Percentiles rank a stretch among this genome's conserved stretches.
Conservation (phyloP, 805 yeast genomes). For the Schizosaccharomyces octosporus region DNA sequence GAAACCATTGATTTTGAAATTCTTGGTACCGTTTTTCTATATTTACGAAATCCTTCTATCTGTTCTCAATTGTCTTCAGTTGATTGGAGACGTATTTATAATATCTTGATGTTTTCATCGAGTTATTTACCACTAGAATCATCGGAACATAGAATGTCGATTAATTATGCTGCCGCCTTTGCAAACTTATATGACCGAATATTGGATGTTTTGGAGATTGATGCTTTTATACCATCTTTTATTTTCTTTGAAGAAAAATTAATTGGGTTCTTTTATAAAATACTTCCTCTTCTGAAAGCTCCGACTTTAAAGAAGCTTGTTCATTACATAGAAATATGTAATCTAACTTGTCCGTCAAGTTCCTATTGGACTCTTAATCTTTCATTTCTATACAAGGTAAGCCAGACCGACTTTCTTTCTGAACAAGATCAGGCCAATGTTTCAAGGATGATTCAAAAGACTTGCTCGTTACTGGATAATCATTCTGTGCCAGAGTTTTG, state of each 20-base stretch:
- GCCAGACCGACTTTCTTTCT: neutral
- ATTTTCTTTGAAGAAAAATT: neutral
- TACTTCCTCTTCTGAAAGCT: neutral
- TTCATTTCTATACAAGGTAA: neutral
- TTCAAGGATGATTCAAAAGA: neutral
- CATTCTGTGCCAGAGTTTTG: neutral
- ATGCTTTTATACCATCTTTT: neutral
- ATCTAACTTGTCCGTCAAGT: neutral
- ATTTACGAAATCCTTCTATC: constrained; percentile 9
- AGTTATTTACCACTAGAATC: neutral
- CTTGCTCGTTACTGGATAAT: neutral
- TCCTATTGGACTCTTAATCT: neutral
- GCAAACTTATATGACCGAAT: neutral
- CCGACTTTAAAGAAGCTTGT: neutral
- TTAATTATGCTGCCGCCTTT: neutral
- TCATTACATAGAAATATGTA: too few relatives aligned
- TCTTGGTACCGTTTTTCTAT: constrained; percentile 27
- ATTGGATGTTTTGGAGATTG: neutral
- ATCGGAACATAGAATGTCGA: neutral
- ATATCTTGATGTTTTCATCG: neutral
- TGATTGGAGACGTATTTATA: neutral
- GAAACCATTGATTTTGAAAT: constrained; percentile 37
- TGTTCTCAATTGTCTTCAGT: neutral
- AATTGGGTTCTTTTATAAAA: neutral
- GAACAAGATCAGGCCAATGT: neutral